phyloP scores from a whole-genome alignment of 2,329 filamentous ascomycete species.

The Bipolaris oryzae region DNA sequence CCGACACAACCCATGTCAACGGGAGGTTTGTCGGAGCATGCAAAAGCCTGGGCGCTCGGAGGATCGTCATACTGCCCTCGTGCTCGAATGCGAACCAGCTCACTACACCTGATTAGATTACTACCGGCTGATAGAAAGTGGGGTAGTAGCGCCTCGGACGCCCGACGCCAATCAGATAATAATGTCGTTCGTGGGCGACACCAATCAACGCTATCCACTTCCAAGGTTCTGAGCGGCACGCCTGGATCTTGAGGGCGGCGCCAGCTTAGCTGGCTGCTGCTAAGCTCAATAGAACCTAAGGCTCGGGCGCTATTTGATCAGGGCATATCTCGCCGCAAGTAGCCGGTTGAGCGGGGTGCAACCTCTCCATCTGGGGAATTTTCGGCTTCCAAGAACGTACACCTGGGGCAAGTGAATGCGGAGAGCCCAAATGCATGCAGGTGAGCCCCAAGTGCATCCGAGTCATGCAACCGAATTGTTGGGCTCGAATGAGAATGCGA shows the following conservation, averaged over 20 bases:
- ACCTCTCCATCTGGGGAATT: not conserved
- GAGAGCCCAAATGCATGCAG: not conserved
- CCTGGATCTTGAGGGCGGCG: not conserved
- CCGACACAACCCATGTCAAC: constrained; percentile 5
- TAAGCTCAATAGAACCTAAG: not conserved
- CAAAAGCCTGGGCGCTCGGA: constrained; percentile 3
- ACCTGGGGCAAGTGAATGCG: not conserved
- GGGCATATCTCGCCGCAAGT: not conserved
- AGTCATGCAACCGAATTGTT: not conserved
- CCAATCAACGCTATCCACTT: not conserved
- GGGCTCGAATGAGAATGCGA: not conserved
- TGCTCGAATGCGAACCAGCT: constrained; percentile 3
- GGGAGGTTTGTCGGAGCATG: constrained; percentile 22
- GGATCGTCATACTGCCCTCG: not conserved
- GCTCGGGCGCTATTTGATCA: constrained; percentile 1
- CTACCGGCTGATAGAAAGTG: too few relatives aligned
- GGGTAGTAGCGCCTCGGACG: too few relatives aligned
- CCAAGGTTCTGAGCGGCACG: constrained; percentile 3
- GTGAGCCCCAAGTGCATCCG: not conserved
- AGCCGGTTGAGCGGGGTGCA: not conserved
- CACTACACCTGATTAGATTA: too few relatives aligned
- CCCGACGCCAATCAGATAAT: too few relatives aligned
- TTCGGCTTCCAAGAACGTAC: not conserved
- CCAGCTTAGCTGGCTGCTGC: constrained; percentile 2
- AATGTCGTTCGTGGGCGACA: too few relatives aligned